phyloP scores from a whole-genome alignment of 73 alveolate genomes.

The Paramecium primaurelia region DNA sequence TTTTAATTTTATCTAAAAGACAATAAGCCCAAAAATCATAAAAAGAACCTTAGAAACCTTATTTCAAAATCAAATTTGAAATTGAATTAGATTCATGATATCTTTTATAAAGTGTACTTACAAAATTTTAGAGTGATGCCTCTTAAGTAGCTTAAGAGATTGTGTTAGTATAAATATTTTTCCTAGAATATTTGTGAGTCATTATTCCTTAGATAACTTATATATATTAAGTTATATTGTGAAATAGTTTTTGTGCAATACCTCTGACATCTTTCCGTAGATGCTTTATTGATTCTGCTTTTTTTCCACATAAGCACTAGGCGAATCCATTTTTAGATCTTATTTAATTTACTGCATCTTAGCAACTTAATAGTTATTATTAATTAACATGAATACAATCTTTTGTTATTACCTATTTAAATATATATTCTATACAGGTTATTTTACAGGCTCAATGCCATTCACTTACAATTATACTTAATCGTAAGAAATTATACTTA shows the following conservation, averaged over 20 bases:
- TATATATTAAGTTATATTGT: not conserved
- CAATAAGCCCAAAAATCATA: not conserved
- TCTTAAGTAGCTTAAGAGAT: not conserved
- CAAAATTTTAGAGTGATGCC: too few species aligned
- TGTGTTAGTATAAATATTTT: not conserved
- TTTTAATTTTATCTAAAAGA: not conserved
- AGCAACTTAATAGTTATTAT: not conserved
- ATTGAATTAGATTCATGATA: not conserved
- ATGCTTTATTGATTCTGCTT: not conserved
- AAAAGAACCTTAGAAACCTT: not conserved
- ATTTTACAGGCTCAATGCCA: not conserved
- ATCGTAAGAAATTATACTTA: not conserved
- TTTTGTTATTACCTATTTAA: not conserved
- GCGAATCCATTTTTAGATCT: not conserved
- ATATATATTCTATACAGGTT: not conserved
- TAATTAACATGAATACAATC: not conserved
- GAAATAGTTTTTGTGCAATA: not conserved
- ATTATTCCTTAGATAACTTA: not conserved
- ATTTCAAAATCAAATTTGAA: not conserved
- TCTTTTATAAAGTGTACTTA: not conserved
- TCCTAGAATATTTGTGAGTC: not conserved
- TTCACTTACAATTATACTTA: not conserved
- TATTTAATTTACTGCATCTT: not conserved
- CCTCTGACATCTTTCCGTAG: not conserved
- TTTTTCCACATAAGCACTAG: not conserved